Evolutionary conservation across 306 rosid species (phyloP), one percentile per base, ranked within the genome.

Genomic region (Malus asiatica): DNA sequence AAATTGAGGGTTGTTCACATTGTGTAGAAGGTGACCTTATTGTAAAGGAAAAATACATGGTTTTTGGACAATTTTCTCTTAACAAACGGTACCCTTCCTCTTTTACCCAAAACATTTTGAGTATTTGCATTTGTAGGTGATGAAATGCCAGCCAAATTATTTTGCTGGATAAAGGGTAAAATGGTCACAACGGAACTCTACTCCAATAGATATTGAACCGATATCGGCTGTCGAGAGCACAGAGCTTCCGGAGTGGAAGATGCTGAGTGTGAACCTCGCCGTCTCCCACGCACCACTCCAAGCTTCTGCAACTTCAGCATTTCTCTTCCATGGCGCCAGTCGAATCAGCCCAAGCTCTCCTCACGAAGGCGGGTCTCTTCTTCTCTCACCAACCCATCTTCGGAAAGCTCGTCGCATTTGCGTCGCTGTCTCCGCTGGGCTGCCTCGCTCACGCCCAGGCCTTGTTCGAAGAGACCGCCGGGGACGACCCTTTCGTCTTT

Each of bases 381-480:
- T 81, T 48, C 45, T 20, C 73, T 18, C 78, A 80, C 59, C 3
- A 55, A 40, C 71, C 80, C 10, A 22, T 84, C 19, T 38, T 79
- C 30, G 20, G 86, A 1, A 86, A 85, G 77, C 78, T 89, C 45
- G 73, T 86, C 15, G 16, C 76, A 6, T 88, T 83, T 70, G 83
- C 88, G 0, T 86, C 94, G 10, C 77, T 87, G 59, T 86, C 89
- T 66, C 87, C 94, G 3, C 52, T 64, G 33, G 97, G 94, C 69
- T 83, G 86, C 70, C 88, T 91, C 25, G 83, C 78, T 5, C 78
- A 84, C 78, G 92, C 97, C 16, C 82, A 82, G 40, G 76, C 90
- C 35, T 71, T 91, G 77, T 91, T 89, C 74, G 84, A 72, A 46
- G 82, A 83, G 38, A 87, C 91, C 66, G 14, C 85, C 64, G 83